Base-by-base conservation (phyloP, 2,329 filamentous ascomycete genomes). In the Microcera coccophila region DNA sequence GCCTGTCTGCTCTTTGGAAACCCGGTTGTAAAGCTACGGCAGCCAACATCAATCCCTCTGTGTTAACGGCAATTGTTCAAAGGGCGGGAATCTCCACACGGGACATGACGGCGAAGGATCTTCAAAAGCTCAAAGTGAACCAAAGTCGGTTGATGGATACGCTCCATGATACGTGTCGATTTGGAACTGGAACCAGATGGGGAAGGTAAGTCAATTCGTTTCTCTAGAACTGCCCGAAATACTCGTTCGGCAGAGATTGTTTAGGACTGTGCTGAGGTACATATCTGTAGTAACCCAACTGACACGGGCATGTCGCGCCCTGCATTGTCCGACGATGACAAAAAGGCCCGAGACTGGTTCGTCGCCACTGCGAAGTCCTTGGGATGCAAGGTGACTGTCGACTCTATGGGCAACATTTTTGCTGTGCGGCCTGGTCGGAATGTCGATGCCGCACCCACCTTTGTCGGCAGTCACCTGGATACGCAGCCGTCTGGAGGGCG, bases 341-440 rank as follows among this genome's bases (percentile, higher is more conserved):
- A 84, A 59, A 67, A 78, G 55, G 86, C 75, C n/a, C 79, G 87
- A 34, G 79, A 86, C 62, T 93, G 87, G 87, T 90, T 93, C 50
- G 76, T 82, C 2, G 65, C 80, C 31, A 83, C 81, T 1, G 81
- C 79, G 1, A 66, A 78, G 57, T 70, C 69, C 1, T 67, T 90
- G 1, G 84, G 82, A 15, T 91, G 87, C 64, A 71, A 72, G 3
- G 72, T 87, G 14, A 83, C 75, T 0, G 65, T 89, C 3, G 88
- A 94, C 61, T 70, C 79, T 39, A 89, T 93, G 82, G 87, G 87
- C 16, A 93, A 93, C 54, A 86, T 59, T 39, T 93, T 93, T 60
- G 85, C 87, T 1, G 73, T 86, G 4, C 76, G 83, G 4, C 75
- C 80, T 3, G 87, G 87, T 1, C 75, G 42, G 65, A 67, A 39